Conservation (phyloP, 768 basidiomycete species). For the Dioszegia aurantiaca region DNA sequence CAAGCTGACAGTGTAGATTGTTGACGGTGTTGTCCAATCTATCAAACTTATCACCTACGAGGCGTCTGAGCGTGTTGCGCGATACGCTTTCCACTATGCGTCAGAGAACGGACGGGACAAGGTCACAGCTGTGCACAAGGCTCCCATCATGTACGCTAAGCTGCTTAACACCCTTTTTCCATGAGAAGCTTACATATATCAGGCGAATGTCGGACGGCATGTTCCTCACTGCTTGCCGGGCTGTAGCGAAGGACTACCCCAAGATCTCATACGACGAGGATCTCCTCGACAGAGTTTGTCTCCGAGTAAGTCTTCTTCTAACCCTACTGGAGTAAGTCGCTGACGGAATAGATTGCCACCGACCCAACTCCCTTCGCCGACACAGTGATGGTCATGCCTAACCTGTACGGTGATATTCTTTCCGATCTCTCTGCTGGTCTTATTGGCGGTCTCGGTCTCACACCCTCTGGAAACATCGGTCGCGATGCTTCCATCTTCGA, state of each 20-base stretch:
- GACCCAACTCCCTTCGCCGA: constrained; percentile 91
- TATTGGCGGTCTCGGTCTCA: constrained; percentile 95
- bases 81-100: constrained; percentile 99
- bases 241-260: constrained; percentile 93
- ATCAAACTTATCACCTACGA: constrained; percentile 99
- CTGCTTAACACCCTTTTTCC: background rate
- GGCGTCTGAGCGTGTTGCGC: constrained; percentile 95
- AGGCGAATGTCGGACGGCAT: constrained; percentile 99
- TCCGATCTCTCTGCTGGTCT: constrained; percentile 98
- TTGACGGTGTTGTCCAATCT: constrained; percentile 97
- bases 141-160: constrained; percentile 85
- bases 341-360: constrained; percentile 67
- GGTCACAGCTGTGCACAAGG: constrained; percentile 99
- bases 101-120: constrained; percentile 77
- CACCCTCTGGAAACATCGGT: constrained; percentile 96
- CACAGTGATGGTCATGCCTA: constrained; percentile 99
- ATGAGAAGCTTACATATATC: background rate
- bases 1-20: constrained; percentile 59
- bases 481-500: constrained; percentile 98
- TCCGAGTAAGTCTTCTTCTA: constrained; percentile 63
- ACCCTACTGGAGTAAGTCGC: constrained; percentile 64
- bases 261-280: constrained; percentile 93
- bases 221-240: constrained; percentile 96
- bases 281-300: constrained; percentile 90
- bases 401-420: constrained; percentile 78